A percentile compares a stretch with the other conserved stretches of the same genome.
Evolutionary conservation across 2,329 filamentous ascomycete species (phyloP).

Genomic region (Ophioceras dolichostomum): DNA sequence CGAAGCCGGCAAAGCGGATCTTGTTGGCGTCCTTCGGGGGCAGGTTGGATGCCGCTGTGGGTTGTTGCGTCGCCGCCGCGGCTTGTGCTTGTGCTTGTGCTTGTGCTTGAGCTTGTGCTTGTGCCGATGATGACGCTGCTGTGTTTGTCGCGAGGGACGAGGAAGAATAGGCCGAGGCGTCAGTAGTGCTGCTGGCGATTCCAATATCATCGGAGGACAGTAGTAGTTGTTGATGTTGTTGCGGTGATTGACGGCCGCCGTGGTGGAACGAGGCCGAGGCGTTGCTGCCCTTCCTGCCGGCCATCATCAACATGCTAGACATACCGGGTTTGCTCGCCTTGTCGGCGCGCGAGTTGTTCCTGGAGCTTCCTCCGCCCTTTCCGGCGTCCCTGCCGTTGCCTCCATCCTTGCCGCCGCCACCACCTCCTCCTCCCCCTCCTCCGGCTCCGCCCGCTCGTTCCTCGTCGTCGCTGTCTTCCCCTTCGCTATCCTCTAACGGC

Average conservation of each 20-base stretch:
- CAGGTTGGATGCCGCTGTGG: slow-evolving; percentile 10
- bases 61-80: slow-evolving; percentile 7
- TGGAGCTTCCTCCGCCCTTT: slow-evolving; percentile 6
- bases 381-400: too few relatives aligned
- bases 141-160: too few relatives aligned
- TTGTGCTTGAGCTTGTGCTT: slow-evolving; percentile 6
- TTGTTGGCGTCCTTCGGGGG: slow-evolving; percentile 35
- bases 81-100: slow-evolving; percentile 5
- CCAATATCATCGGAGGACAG: too few relatives aligned
- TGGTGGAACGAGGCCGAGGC: slow-evolving; percentile 12
- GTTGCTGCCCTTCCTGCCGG: slow-evolving; percentile 22
- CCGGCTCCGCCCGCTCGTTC: slow-evolving; percentile 15
- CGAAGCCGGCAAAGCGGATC: slow-evolving; percentile 64
- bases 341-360: slow-evolving; percentile 6
- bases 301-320: not conserved
- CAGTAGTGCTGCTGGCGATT: not conserved
- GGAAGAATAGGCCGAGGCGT: too few relatives aligned
- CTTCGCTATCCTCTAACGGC: slow-evolving; percentile 21
- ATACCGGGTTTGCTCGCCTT: slow-evolving; percentile 20
- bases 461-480: slow-evolving; percentile 24
- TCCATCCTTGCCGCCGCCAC: slow-evolving; percentile 22
- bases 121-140: too few relatives aligned
- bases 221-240: not conserved
- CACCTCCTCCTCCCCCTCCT: too few relatives aligned
- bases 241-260: not conserved